A percentile compares a stretch with the other conserved stretches of the same genome.
These are phyloP conservation scores for Fraxinus albicans DNA, from an alignment of 305 asterid species.

Conservation along the genomic window DNA sequence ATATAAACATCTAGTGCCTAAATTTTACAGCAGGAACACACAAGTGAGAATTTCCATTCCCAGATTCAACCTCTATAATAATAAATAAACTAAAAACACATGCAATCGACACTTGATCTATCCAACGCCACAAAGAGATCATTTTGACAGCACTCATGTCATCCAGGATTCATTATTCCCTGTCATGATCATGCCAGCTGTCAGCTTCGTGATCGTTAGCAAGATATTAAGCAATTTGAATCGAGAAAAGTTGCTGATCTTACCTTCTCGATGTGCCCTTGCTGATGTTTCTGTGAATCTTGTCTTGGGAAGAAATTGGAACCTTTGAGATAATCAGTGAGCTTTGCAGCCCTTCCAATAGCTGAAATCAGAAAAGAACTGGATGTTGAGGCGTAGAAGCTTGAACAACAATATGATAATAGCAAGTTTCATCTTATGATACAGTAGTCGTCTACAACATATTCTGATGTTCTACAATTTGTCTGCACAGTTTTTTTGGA, in stretches of 20 bases:
- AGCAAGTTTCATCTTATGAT: not conserved
- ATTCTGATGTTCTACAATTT: not conserved
- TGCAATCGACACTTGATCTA: constrained; percentile 24
- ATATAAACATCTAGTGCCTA: constrained; percentile 65
- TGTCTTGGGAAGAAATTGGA: constrained; percentile 73
- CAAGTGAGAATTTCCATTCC: constrained; percentile 36
- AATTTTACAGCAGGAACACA: constrained; percentile 51
- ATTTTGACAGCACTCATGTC: constrained; percentile 15
- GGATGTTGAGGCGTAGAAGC: not conserved
- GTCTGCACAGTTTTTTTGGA: not conserved
- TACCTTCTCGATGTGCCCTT: constrained; percentile 59
- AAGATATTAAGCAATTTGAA: not conserved
- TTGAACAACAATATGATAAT: not conserved
- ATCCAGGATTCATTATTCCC: constrained; percentile 37
- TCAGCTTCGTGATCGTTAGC: not conserved
- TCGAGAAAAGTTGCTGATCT: not conserved
- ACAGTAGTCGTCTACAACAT: not conserved
- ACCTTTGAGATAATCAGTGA: constrained; percentile 71
- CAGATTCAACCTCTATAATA: constrained; percentile 30
- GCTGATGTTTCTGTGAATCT: constrained; percentile 52
- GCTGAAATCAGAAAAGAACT: constrained; percentile 44
- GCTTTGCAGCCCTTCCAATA: constrained; percentile 94
- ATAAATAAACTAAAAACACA: constrained; percentile 35
- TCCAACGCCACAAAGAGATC: constrained; percentile 13
- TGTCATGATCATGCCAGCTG: constrained; percentile 15